These are phyloP conservation scores for Saccharomyces hybrid DNA, from an alignment of 1,139 yeast genomes.

Conservation along the genomic window DNA sequence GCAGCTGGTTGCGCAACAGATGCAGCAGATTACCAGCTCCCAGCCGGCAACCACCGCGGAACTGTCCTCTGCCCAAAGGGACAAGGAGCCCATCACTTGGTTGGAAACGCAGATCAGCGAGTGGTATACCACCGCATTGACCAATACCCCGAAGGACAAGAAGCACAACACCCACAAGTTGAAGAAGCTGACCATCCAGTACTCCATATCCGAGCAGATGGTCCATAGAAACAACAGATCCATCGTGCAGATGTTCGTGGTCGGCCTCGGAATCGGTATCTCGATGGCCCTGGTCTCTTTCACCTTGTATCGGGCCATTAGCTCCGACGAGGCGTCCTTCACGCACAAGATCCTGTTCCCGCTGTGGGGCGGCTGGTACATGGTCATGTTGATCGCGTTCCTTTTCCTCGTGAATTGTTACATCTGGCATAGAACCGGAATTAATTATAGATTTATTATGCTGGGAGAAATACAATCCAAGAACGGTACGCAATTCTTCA, in stretches of 20 bases:
- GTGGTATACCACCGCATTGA: constrained; percentile 59
- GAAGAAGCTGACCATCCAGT: constrained; percentile 28
- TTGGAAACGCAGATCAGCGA: constrained; percentile 65
- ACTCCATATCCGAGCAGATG: constrained; percentile 30
- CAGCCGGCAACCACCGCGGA: neutral
- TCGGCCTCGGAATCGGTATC: constrained; percentile 66
- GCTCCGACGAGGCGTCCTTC: constrained; percentile 28
- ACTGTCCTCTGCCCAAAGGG: constrained; percentile 3
- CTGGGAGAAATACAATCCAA: constrained; percentile 63
- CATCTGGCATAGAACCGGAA: constrained; percentile 66
- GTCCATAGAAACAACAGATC: constrained; percentile 31
- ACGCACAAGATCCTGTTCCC: constrained; percentile 57
- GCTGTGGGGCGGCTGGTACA: constrained; percentile 85
- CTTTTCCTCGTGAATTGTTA: constrained; percentile 62
- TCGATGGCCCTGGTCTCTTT: constrained; percentile 46
- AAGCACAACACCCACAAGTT: constrained; percentile 25
- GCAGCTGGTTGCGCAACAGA: constrained; percentile 21
- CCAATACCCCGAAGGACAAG: constrained; percentile 35
- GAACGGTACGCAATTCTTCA: constrained; percentile 38
- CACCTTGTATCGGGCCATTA: constrained; percentile 33
- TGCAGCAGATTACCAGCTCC: constrained; percentile 16
- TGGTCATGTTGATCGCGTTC: constrained; percentile 50
- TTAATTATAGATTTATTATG: constrained; percentile 86
- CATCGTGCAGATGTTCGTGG: constrained; percentile 38
- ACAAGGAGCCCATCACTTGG: constrained; percentile 26